Base-by-base conservation (phyloP, 495 filamentous ascomycete species). In the Stereocaulon alpinum region DNA sequence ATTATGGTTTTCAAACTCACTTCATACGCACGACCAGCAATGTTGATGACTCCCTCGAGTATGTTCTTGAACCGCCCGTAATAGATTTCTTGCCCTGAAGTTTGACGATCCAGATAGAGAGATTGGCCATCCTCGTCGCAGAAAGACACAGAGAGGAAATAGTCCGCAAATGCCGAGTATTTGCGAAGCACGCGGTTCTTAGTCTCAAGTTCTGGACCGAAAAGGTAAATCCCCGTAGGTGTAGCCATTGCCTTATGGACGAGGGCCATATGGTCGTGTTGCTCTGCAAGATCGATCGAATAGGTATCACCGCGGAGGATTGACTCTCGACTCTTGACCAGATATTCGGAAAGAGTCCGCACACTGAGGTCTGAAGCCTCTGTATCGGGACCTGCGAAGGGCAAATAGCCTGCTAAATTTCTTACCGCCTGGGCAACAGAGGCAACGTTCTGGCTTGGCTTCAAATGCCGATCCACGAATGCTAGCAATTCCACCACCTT, bases 161-260 rank as follows among this genome's bases (percentile, higher is more conserved):
- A 79, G 18, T 86, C 80, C 4, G 73, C 76, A 59, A 85, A 76
- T 2, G 80, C 64, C 1, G 80, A 71, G 60, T 85, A 94, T 55
- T 82, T 84, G 34, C 89, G 78, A 4, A 94, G 72, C 2, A 92
- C 81, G 14, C 89, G 77, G 66, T 94, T 94, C 63, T 78, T 83
- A 4, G 77, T 73, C 70, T 91, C 89, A 2, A 78, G 68, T 41
- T 84, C 82, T 1, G 88, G 88, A 0, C 89, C 89, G 30, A 80
- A 77, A 17, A 91, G 74, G n/a, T 75, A 81, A 41, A 83, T 78
- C 2, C 82, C 78, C n/a, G 80, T 73, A 0, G 89, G 89, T 0
- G 86, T 88, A 30, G 91, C 78, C n/a, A 71, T 73, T 10, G 76
- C 81, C 30, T 81, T 79, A 17, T 68, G 61, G 1, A 68, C 32